Conservation (phyloP, 106 monocot genomes). For the Apostasia ramifera region DNA sequence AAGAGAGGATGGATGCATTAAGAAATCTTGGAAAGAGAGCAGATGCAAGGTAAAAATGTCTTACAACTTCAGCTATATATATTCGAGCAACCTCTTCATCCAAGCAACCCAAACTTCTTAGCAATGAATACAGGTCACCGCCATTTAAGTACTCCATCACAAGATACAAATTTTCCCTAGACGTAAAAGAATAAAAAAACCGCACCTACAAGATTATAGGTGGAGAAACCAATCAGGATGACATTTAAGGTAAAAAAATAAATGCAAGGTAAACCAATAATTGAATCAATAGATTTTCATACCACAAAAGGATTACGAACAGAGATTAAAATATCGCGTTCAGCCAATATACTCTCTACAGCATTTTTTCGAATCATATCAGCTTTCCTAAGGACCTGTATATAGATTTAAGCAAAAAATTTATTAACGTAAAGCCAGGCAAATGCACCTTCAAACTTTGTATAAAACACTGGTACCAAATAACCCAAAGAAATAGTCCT, state of each 20-base stretch:
- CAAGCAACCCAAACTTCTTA: slow-evolving; percentile 94
- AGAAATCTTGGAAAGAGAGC: background rate
- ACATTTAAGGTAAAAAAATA: slow-evolving; percentile 6
- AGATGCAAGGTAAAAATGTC: slow-evolving; percentile 9
- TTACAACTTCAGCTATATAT: slow-evolving; percentile 99
- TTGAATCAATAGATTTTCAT: slow-evolving; percentile 6
- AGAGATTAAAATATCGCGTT: slow-evolving; percentile 92
- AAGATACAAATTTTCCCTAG: slow-evolving; percentile 90
- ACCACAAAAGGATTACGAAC: slow-evolving; percentile 99
- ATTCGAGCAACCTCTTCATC: slow-evolving; percentile 89
- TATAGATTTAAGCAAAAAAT: background rate
- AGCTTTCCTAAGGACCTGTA: slow-evolving; percentile 93
- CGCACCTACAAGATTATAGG: slow-evolving; percentile 49
- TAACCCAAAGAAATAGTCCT: no score
- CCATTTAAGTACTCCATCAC: slow-evolving; percentile 99
- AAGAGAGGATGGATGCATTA: background rate
- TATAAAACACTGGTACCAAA: no score
- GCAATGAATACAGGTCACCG: slow-evolving; percentile 88
- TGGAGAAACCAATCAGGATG: slow-evolving; percentile 6
- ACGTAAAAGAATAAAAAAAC: slow-evolving; percentile 98
- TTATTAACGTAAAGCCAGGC: no score
- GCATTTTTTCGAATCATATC: slow-evolving; percentile 99
- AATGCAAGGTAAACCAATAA: background rate
- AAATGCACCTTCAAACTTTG: no score
- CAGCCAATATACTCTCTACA: slow-evolving; percentile 98